Conservation (phyloP, 805 yeast species). For the Pichia kluyveri region DNA sequence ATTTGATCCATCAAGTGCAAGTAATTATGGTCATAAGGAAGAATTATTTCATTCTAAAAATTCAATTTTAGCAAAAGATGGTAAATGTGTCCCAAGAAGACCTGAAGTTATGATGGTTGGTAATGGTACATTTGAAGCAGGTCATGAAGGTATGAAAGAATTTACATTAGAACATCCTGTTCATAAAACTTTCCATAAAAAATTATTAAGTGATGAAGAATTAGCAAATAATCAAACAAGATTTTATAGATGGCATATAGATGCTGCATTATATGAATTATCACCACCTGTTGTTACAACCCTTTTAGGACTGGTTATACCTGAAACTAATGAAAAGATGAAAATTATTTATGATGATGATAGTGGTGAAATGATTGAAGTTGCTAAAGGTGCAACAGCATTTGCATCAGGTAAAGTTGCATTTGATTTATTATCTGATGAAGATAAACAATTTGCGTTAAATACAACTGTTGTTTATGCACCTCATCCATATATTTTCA, state of each 20-base stretch:
- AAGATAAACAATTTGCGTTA: constrained; percentile 67
- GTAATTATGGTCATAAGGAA: constrained; percentile 73
- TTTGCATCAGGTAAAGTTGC: constrained; percentile 82
- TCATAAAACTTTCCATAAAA: constrained; percentile 72
- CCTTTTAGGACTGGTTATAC: constrained; percentile 72
- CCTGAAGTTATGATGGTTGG: constrained; percentile 91
- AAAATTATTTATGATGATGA: constrained; percentile 62
- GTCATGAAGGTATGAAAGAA: constrained; percentile 39
- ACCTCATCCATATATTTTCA: constrained; percentile 86
- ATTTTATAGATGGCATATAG: constrained; percentile 91
- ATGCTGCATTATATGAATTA: constrained; percentile 77
- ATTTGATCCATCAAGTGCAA: constrained; percentile 64
- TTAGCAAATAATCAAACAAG: constrained; percentile 59
- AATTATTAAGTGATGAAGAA: constrained; percentile 53
- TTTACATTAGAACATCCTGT: constrained; percentile 67
- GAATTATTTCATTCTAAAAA: constrained; percentile 59
- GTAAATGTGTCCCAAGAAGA: constrained; percentile 66
- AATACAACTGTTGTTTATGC: constrained; percentile 80
- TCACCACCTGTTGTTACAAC: constrained; percentile 86
- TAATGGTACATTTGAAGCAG: constrained; percentile 55
- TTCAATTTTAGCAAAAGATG: constrained; percentile 72
- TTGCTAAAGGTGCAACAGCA: constrained; percentile 83
- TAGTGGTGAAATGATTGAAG: constrained; percentile 51
- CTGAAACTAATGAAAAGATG: constrained; percentile 55
- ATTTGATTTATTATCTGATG: constrained; percentile 53